Base-by-base conservation (phyloP, 139 green algal genomes). In the Deuterostichococcus epilithicus region DNA sequence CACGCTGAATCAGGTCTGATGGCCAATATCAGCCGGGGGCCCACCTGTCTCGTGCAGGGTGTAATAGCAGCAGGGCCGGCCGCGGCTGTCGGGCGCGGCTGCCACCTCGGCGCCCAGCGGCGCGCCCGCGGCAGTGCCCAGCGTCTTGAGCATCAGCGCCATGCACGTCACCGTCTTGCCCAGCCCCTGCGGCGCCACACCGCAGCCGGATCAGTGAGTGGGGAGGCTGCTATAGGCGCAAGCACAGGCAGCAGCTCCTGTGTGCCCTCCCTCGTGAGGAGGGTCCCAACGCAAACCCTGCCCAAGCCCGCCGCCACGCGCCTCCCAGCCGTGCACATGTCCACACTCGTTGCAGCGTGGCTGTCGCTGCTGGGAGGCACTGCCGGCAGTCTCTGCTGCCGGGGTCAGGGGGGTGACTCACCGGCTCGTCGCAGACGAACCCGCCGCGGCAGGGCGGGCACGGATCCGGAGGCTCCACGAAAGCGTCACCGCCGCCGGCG, bases 371-470 rank as follows among this genome's bases (percentile, higher is more conserved):
- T 37, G 42, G 33, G 73, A 34, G 33, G 39, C 38, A 28, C 18
- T 5, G 34, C 32, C 2, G 30, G 42, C 47, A 65, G 32, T 38
- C 32, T 71, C 13, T 3, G 39, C 30, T 63, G 25, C 1, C 35
- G 2, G 77, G 84, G 79, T 33, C 82, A 88, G 39, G 85, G 76
- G 13, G n/a, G 37, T 38, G 5, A 32, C 82, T 81, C 60, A 88
- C 86, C 6, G 94, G 94, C 71, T 98, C 94, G 71, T 98, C 94
- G 69, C 94, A 97, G 47, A 98, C 91, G 47, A 98, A 81, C 18
- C 94, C 94, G 1, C 94, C 94, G 13, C 77, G 69, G 25, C 91
- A 81, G 0, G 2, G 45, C 67, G 88, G 30, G 0, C n/a, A 26
- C 0, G 65, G 45, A 3, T 87, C 84, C 25, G 75, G 52, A 8